Base-by-base conservation (phyloP, 306 rosid species). In the Citrullus mucosospermus region DNA sequence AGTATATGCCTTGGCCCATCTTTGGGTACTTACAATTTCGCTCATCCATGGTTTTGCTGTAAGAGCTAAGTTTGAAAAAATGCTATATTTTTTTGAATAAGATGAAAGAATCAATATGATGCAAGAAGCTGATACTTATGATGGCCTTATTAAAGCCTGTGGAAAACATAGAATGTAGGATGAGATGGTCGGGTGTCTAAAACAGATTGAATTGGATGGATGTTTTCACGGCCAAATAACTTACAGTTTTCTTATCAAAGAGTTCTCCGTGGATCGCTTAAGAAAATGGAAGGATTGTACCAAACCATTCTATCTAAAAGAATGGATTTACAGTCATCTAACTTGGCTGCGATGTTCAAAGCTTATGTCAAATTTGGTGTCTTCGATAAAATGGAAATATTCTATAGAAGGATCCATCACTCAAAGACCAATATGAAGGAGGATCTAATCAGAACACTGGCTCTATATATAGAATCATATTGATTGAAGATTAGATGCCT, bases 81-180 rank as follows among this genome's bases (percentile, higher is more conserved):
- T 44, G 92, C 96, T 78, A 53, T 81, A 25, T 51, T 15, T 70
- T 85, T 81, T 90, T 61, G 28, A 44, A 83, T 54, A 93, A 88
- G 85, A 87, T 92, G 91, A 92, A 80, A 85, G 88, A 81, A 65
- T 66, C 41, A 71, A 82, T 60, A 59, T 89, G 69, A 66, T 76
- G 14, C 90, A 83, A 4, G 88, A 86, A 51, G 57, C 83, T 16
- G 96, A 87, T 80, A 86, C 92, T 22, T 89, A 90, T 79, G 92
- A 90, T 22, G 88, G 90, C 53, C 81, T 92, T 20, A 84, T 90
- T 65, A 84, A 88, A 86, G 91, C 92, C 39, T 90, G 90, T 25
- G 97, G 92, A 59, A 90, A 85, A 73, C 81, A 86, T 73, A 73
- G 83, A 81, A 86, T 90, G 96, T 90, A 90, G 30, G 97, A 92